Evolutionary conservation across 2,329 filamentous ascomycete species (phyloP), one percentile per base, ranked within the genome.

Genomic region (Trichoderma simmonsii): DNA sequence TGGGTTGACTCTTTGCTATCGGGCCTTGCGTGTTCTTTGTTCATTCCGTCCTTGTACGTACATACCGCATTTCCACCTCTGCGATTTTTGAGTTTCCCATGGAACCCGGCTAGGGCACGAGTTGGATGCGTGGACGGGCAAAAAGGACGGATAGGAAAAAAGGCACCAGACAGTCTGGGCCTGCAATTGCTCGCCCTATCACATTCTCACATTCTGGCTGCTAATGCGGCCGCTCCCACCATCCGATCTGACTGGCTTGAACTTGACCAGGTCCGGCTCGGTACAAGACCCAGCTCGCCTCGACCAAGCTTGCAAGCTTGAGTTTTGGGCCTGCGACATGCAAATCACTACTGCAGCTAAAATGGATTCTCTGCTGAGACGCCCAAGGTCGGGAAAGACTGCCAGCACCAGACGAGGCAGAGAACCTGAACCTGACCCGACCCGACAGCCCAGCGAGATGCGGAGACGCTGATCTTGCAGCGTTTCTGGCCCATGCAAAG

Each of bases 331-430:
- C 68, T 28, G 59, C 63, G 28, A 61, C 62, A 65, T 72, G 70
- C 70, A 72, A 56, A 72, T 72, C 70, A 72, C 64, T 68, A 72
- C 70, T 72, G 70, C 70, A 72, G 70, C 70, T 72, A 68, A 68
- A 68, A 68, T 57, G 61, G 51, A 9, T 30, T 68, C n/a, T 34
- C 32, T 43, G 64, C 60, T 57, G 32, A 54, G 67, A 62, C 59
- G 11, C 43, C 34, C 57, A 32, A 57, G 48, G 66, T n/a, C 54
- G 48, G 54, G 24, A n/a, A n/a, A 36, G 34, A 30, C 48, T 54
- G 14, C 32, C 24, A 21, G 18, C 18, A n/a, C 34, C 18, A 39
- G 36, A 14, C 26, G 14, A 36, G 51, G 34, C 56, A 28, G 59
- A 28, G 59, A 39, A 28, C 67, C 39, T 12, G 57, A 70, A 39